Conservation (phyloP, 2,329 filamentous ascomycete species). For the Sclerotinia subarctica region DNA sequence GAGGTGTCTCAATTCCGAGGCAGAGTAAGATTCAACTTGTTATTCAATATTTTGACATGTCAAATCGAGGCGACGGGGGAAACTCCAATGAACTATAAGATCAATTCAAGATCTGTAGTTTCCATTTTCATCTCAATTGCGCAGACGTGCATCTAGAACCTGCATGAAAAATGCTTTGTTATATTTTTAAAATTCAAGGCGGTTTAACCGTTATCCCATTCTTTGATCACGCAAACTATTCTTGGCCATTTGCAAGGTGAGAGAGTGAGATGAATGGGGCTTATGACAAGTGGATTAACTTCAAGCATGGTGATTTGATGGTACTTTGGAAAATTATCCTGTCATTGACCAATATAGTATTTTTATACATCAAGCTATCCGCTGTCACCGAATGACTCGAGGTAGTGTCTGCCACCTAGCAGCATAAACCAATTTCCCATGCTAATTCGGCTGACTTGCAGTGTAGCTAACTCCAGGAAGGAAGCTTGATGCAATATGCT, state of each 20-base stretch:
- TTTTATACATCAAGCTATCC: constrained; percentile 16
- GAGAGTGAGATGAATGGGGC: constrained; percentile 2
- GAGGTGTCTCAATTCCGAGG: not conserved
- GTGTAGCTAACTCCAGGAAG: constrained; percentile 3
- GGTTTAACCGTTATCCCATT: constrained; percentile 14
- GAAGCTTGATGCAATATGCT: not conserved
- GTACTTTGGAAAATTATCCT: not conserved
- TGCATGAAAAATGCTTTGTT: constrained; percentile 11
- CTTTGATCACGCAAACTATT: constrained; percentile 17
- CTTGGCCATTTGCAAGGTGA: not conserved
- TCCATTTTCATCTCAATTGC: constrained; percentile 10
- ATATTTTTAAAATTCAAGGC: not conserved
- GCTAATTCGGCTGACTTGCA: constrained; percentile 3
- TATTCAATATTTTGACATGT: constrained; percentile 8
- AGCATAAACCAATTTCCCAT: constrained; percentile 12
- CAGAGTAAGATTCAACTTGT: not conserved
- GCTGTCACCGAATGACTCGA: constrained; percentile 19
- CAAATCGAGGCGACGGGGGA: not conserved
- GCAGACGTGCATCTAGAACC: constrained; percentile 17
- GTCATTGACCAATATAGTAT: constrained; percentile 16
- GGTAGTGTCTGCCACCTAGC: constrained; percentile 18
- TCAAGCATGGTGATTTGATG: constrained; percentile 11
- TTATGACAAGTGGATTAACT: constrained; percentile 2
- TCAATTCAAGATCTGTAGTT: constrained; percentile 8
- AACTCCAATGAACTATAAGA: not conserved